Evolutionary conservation across 1,284 basidiomycete species (phyloP), one percentile per base, ranked within the genome.

Genomic region (Cryptococcus sp.): DNA sequence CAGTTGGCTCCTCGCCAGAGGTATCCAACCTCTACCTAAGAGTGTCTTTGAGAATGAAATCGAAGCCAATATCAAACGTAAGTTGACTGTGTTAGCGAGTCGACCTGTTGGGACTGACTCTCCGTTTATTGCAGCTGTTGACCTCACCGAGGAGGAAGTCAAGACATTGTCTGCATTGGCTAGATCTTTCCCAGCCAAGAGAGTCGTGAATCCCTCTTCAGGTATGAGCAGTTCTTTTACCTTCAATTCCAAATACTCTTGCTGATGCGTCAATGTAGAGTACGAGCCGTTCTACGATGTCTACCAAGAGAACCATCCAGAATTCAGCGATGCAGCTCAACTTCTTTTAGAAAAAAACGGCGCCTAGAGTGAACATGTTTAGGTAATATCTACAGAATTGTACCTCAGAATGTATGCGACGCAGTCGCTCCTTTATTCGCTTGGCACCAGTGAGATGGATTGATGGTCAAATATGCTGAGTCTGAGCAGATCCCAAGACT

Each of bases 1-100:
- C 66, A 87, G 85, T 1, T 90, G 88, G 88, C 85, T 86, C 64
- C 81, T 87, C 38, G 87, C 88, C 73, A 84, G 87, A 30, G 87
- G 87, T 3, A 86, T 88, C 23, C 17, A 65, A 53, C 72, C 70
- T 45, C 57, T 75, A n/a, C 69, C 72, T 25, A 75, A 73, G 62
- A 70, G 68, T 50, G 69, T 73, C 25, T 68, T 63, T 30, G 61
- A 67, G 13, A 57, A 63, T 15, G 60, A 69, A 19, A 70, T 72
- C 54, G 61, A 67, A 38, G 46, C 52, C 41, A 68, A 68, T 43
- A 35, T 58, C 42, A 57, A 53, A 35, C 55, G 47, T 55, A 40
- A 30, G 47, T 49, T 22, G 47, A n/a, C 16, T 35, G 22, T 20
- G 65, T 15, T 55, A 62, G 10, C 59, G 68, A 30, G 22, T 15